Evolutionary conservation across 2,329 filamentous ascomycete species (phyloP).

Genomic region (Fonsecaea erecta): DNA sequence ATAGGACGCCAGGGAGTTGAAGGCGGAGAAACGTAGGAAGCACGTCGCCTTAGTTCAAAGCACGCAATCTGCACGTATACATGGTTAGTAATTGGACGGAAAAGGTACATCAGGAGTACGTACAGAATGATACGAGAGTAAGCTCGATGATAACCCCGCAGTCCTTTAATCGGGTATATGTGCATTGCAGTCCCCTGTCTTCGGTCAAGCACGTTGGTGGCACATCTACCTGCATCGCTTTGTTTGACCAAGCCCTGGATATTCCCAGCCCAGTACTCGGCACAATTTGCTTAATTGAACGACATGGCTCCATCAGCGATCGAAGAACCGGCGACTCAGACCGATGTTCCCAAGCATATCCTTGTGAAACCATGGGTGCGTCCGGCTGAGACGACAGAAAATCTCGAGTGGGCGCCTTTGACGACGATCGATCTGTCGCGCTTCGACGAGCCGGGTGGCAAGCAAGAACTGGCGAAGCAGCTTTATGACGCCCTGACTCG

Average conservation of each 20-base stretch:
- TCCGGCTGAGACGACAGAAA: constrained; percentile 36
- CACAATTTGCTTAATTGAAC: background rate
- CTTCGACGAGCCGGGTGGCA: constrained; percentile 60
- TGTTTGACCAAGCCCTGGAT: background rate
- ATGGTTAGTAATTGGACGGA: background rate
- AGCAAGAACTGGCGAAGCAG: constrained; percentile 58
- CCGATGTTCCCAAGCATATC: constrained; percentile 38
- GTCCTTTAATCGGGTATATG: background rate
- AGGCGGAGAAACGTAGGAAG: background rate
- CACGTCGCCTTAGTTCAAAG: constrained; percentile 5
- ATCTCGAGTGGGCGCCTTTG: constrained; percentile 57
- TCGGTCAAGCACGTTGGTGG: background rate
- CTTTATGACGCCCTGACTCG: constrained; percentile 58
- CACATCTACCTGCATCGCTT: background rate
- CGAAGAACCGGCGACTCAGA: constrained; percentile 9
- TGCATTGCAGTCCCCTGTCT: background rate
- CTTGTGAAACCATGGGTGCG: constrained; percentile 44
- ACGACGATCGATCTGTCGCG: constrained; percentile 61
- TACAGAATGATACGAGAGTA: background rate
- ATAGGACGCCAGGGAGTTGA: background rate
- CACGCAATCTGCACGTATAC: background rate
- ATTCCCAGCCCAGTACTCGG: background rate
- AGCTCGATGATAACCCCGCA: background rate
- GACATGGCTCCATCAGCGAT: constrained; percentile 17
- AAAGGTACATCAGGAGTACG: background rate